A percentile compares a stretch with the other conserved stretches of the same genome.
Conservation (phyloP, 768 basidiomycete species). For the Cystofilobasidium capitatum region DNA sequence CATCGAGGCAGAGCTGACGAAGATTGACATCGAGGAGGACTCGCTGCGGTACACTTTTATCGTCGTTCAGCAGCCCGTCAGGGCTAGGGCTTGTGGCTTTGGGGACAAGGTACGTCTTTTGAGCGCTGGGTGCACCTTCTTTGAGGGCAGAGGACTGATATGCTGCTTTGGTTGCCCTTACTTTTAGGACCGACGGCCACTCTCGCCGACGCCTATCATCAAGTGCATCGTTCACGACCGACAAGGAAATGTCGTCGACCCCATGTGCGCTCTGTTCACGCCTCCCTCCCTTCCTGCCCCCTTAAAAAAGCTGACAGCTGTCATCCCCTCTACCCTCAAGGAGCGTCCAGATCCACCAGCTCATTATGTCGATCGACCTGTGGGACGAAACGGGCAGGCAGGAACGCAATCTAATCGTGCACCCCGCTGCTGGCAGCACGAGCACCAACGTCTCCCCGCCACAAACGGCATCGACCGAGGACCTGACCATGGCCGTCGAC, state of each 20-base stretch:
- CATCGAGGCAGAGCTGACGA: background rate
- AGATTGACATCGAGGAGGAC: conserved; percentile 4
- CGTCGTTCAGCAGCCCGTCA: background rate
- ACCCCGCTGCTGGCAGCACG: conserved; percentile 49
- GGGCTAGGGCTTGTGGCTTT: background rate
- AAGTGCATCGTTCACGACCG: conserved; percentile 12
- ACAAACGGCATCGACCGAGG: conserved; percentile 22
- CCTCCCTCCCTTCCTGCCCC: background rate
- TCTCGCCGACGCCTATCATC: conserved; percentile 14
- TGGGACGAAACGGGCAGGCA: conserved; percentile 74
- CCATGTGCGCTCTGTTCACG: background rate
- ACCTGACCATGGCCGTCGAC: conserved; percentile 14
- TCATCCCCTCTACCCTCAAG: conserved; percentile 42
- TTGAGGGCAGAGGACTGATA: background rate
- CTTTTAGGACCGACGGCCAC: background rate
- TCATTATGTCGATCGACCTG: conserved; percentile 83
- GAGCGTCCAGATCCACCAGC: conserved; percentile 75
- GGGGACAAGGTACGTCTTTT: background rate
- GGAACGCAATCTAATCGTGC: conserved; percentile 81
- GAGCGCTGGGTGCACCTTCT: too few species aligned
- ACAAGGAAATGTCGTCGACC: background rate
- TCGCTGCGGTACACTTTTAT: background rate
- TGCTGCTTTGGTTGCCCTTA: background rate
- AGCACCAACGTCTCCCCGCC: conserved; percentile 18
- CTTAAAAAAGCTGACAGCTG: background rate